Percentiles rank a stretch among this genome's conserved stretches.
phyloP scores from a whole-genome alignment of 768 basidiomycete species.

The Multifurca ochricompacta region DNA sequence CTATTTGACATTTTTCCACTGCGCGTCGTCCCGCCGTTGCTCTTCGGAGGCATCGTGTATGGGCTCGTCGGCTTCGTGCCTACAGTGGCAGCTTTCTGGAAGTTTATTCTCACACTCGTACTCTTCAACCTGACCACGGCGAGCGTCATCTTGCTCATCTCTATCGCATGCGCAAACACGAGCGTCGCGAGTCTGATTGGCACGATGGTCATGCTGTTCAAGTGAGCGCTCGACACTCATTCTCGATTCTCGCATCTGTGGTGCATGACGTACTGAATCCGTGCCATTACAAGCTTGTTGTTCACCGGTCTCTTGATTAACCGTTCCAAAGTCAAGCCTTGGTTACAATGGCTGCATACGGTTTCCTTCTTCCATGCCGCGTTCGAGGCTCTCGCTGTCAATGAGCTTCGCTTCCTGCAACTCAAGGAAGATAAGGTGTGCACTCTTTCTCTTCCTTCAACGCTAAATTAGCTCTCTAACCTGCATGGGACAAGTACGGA shows the following conservation, averaged over 20 bases:
- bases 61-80: constrained; percentile 92
- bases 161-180: constrained; percentile 79
- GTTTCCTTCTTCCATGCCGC: constrained; percentile 98
- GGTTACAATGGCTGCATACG: constrained; percentile 80
- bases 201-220: constrained; percentile 95
- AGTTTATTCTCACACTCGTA: constrained; percentile 93
- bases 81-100: constrained; percentile 88
- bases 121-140: constrained; percentile 96
- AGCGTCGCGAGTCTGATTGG: constrained; percentile 92
- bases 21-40: constrained; percentile 87
- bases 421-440: constrained; percentile 83
- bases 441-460: constrained; percentile 1
- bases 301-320: constrained; percentile 97
- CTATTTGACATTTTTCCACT: constrained; percentile 95
- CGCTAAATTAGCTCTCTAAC: background rate
- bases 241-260: too few species aligned
- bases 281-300: constrained; percentile 54
- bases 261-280: background rate
- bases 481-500: constrained; percentile 70
- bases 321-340: constrained; percentile 68
- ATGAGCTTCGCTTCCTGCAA: constrained; percentile 90
- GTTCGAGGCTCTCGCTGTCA: constrained; percentile 95
- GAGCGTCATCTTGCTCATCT: constrained; percentile 82
- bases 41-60: constrained; percentile 95
- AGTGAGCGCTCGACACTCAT: constrained; percentile 55